Base-by-base conservation (phyloP, 2,329 filamentous ascomycete genomes). In the Fusarium nisikadoi region DNA sequence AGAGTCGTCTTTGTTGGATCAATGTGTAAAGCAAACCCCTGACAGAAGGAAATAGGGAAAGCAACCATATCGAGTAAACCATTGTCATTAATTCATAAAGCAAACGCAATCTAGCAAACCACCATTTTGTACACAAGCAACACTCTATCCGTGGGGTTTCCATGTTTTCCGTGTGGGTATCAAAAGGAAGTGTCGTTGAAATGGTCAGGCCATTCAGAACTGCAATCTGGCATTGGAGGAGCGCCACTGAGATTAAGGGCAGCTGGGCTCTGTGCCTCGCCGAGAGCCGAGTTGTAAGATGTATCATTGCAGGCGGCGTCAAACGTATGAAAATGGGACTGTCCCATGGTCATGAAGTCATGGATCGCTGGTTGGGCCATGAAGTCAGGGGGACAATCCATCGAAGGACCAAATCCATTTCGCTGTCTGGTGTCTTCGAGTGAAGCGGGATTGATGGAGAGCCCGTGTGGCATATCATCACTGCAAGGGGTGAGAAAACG, bases 401-500 rank as follows among this genome's bases (percentile, higher is more conserved):
- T 70, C 23, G 75, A 76, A 58, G 76, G 76, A 38, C 76, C 76
- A 57, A 77, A 77, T 27, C 76, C 76, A 50, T 77, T 77, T 47
- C 68, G 75, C 36, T 75, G 64, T 62, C 75, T 73, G 20, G 73
- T 56, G 20, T 77, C 76, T 62, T 80, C 79, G 27, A 81, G 66
- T 11, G 74, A 75, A 20, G 75, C 74, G 29, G 79, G 76, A 35
- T 78, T 76, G 25, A 80, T 70, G 13, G 73, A 71, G n/a, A 78
- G 66, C 12, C 64, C 58, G 10, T 77, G 74, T 3, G 75, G 41
- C 79, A 81, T 80, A 71, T 88, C 87, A 62, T 89, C 87, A 78
- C 86, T 88, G 78, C 83, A 86, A 3, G 87, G 87, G 0, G 87
- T 89, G 65, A 88, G 83, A 33, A 88, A 83, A 17, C 85, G 80